Conservation (phyloP, 805 yeast genomes). For the Hanseniaspora occidentalis region DNA sequence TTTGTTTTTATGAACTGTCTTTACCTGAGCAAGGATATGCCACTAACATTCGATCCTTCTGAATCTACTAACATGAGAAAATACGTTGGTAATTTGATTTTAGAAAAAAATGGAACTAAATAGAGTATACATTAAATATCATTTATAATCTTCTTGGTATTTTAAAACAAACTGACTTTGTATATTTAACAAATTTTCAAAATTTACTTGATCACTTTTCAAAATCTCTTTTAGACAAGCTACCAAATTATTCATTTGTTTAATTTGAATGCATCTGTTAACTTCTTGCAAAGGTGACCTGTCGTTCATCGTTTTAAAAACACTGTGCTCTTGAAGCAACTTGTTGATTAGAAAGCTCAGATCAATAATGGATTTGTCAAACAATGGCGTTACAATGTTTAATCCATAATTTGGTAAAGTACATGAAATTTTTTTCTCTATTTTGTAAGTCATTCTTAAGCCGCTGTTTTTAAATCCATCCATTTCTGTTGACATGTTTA, state of each 20-base stretch:
- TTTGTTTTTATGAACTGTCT: constrained; percentile 73
- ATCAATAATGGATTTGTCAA: constrained; percentile 15
- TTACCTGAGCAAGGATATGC: constrained; percentile 38
- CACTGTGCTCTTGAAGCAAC: constrained; percentile 4
- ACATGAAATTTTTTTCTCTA: constrained; percentile 12
- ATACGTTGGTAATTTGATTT: constrained; percentile 23
- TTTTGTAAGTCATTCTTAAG: constrained; percentile 23
- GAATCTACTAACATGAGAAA: constrained; percentile 62
- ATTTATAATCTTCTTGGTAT: neutral
- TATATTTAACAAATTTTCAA: constrained; percentile 11
- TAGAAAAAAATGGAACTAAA: constrained; percentile 1
- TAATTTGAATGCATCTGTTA: constrained; percentile 11
- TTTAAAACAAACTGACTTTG: constrained; percentile 18
- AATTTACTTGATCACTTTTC: constrained; percentile 8
- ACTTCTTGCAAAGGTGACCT: neutral
- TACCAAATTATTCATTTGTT: constrained; percentile 18
- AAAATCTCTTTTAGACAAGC: constrained; percentile 14
- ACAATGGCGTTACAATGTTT: constrained; percentile 16
- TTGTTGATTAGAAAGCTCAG: constrained; percentile 20
- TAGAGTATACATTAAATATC: neutral
- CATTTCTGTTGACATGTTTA: constrained; percentile 25
- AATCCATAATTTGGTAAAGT: constrained; percentile 24
- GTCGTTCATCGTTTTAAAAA: constrained; percentile 2
- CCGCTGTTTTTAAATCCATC: constrained; percentile 6
- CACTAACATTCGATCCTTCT: constrained; percentile 43